These are phyloP conservation scores for Panicum hallii DNA, from an alignment of 202 grass and related monocot species.

Conservation along the genomic window DNA sequence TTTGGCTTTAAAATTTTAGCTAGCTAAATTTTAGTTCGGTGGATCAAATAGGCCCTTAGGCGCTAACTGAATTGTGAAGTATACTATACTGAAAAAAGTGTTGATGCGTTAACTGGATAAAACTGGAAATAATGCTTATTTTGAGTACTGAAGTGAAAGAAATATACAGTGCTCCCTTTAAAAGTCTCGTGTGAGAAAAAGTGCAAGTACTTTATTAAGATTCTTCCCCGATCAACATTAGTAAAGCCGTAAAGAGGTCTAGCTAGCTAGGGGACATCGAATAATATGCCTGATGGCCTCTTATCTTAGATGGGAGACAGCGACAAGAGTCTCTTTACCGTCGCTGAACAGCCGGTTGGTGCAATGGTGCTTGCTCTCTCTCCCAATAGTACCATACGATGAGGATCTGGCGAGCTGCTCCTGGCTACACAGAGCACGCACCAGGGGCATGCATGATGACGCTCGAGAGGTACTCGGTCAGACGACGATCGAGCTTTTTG, in stretches of 20 bases:
- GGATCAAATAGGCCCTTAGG: too few relatives aligned
- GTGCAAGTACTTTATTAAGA: conserved; percentile 5
- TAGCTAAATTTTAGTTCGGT: too few relatives aligned
- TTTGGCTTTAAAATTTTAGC: too few relatives aligned
- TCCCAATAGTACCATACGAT: not conserved
- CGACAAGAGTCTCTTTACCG: conserved; percentile 13
- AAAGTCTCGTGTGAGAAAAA: not conserved
- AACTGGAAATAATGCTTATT: not conserved
- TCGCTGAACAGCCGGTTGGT: not conserved
- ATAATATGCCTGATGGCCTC: not conserved
- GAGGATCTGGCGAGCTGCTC: not conserved
- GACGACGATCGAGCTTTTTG: conserved; percentile 3
- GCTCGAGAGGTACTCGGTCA: conserved; percentile 37
- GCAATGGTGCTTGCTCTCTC: not conserved
- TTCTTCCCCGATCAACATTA: conserved; percentile 3
- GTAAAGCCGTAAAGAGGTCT: not conserved
- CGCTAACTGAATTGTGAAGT: not conserved
- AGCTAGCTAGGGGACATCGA: not conserved
- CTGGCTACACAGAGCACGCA: conserved; percentile 3
- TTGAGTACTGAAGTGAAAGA: not conserved
- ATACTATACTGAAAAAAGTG: too few relatives aligned
- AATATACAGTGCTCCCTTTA: not conserved
- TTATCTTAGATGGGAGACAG: conserved; percentile 12
- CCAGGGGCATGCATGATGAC: conserved; percentile 7
- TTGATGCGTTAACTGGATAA: not conserved